Evolutionary conservation across 169 alveolate genomes (phyloP).

Genomic region (Pseudocohnilembus persalinus): DNA sequence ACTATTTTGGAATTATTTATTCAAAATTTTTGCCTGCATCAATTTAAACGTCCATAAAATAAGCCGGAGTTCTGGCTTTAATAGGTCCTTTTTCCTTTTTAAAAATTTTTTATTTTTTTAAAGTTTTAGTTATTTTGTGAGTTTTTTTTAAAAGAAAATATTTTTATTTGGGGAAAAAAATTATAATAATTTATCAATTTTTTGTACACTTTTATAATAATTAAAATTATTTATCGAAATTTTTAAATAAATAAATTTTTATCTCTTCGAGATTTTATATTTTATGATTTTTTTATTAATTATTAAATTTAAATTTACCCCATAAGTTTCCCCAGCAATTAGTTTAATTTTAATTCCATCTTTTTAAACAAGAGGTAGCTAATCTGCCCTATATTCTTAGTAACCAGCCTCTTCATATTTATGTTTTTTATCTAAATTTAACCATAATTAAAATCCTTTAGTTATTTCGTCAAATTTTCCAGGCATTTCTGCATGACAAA

Average conservation of each 20-base stretch:
- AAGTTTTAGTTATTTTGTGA: no score
- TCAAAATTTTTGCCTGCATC: constrained; percentile 34
- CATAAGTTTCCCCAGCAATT: constrained; percentile 68
- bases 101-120: no score
- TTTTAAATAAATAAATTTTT: no score
- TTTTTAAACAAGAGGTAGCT: constrained; percentile 42
- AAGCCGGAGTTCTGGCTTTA: constrained; percentile 65
- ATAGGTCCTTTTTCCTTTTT: constrained; percentile 61
- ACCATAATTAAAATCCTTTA: constrained; percentile 74
- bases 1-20: constrained; percentile 48
- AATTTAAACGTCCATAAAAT: constrained; percentile 54
- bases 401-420: constrained; percentile 68
- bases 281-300: no score
- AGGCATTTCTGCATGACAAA: constrained; percentile 80
- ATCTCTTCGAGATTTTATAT: no score
- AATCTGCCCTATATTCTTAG: constrained; percentile 44
- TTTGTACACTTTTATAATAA: no score
- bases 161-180: no score
- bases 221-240: no score
- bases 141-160: no score
- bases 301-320: constrained; percentile 17
- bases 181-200: no score
- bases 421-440: constrained; percentile 54
- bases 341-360: constrained; percentile 56
- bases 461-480: constrained; percentile 47